These are phyloP conservation scores for Acanthamoeba polyphaga DNA, from an alignment of 208 protist genomes.

Conservation along the genomic window DNA sequence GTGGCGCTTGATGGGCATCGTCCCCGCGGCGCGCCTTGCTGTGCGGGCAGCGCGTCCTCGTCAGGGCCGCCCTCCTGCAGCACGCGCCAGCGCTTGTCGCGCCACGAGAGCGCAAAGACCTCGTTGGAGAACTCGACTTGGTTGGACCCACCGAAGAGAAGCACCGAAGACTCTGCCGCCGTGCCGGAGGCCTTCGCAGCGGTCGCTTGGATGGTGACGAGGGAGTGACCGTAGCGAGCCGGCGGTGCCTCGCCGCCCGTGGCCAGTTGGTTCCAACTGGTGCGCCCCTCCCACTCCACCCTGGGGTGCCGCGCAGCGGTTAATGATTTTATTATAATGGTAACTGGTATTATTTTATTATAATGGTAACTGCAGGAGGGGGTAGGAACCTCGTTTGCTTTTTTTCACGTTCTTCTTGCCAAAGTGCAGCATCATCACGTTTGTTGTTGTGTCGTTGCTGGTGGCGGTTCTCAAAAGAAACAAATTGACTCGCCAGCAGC, in stretches of 20 bases:
- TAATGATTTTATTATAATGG: too few species aligned
- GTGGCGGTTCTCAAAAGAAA: too few species aligned
- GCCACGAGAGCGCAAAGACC: slow-evolving; percentile 30
- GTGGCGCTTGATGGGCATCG: slow-evolving; percentile 36
- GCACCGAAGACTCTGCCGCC: background rate
- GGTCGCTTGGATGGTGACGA: background rate
- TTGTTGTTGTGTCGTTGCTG: too few species aligned
- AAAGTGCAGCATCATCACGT: too few species aligned
- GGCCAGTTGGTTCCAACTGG: slow-evolving; percentile 34
- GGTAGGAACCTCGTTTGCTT: too few species aligned
- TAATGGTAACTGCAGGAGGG: too few species aligned
- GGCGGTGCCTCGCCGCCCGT: background rate
- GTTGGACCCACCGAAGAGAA: slow-evolving; percentile 23
- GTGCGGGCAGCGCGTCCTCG: background rate
- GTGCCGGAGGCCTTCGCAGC: background rate
- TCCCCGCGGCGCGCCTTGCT: background rate
- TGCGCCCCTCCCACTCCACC: background rate
- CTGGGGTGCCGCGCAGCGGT: too few species aligned
- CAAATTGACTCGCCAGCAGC: too few species aligned
- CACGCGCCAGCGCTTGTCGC: slow-evolving; percentile 35
- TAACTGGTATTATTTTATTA: too few species aligned
- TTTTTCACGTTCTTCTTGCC: too few species aligned
- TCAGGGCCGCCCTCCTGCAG: slow-evolving; percentile 25
- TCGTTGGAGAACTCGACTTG: slow-evolving; percentile 64
- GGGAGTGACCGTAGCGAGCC: slow-evolving; percentile 33